Conservation (phyloP, 2,329 filamentous ascomycete genomes). For the Phialocephala subalpina region DNA sequence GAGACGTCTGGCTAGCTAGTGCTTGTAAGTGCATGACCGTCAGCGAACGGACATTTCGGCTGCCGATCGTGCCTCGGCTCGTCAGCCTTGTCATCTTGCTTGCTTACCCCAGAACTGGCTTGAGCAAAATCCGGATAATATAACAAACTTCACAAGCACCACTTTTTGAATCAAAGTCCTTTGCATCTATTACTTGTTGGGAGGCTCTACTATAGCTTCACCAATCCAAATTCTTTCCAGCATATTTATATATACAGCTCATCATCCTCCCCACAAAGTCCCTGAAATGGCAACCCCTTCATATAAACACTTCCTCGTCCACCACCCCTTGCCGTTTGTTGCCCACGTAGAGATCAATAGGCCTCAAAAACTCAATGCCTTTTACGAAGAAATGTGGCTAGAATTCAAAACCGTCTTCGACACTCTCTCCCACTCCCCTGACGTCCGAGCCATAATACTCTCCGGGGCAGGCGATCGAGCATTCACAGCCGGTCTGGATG, state of each 20-base stretch:
- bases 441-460: conserved; percentile 80
- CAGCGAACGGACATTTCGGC: background rate
- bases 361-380: conserved; percentile 87
- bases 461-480: conserved; percentile 83
- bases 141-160: background rate
- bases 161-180: background rate
- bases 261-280: background rate
- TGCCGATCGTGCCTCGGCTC: conserved; percentile 7
- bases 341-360: conserved; percentile 95
- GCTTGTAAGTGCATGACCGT: background rate
- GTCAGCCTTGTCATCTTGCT: background rate
- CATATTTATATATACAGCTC: no score
- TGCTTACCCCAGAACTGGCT: background rate
- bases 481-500: conserved; percentile 88
- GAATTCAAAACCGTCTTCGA: conserved; percentile 79
- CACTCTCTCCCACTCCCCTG: conserved; percentile 73
- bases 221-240: background rate
- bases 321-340: conserved; percentile 75
- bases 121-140: no score
- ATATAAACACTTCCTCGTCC: conserved; percentile 60
- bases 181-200: no score
- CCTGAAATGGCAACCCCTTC: background rate
- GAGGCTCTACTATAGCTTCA: no score
- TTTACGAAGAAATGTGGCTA: conserved; percentile 84
- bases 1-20: background rate